Base-by-base conservation (phyloP, 805 yeast species). In the Peterozyma toletana region DNA sequence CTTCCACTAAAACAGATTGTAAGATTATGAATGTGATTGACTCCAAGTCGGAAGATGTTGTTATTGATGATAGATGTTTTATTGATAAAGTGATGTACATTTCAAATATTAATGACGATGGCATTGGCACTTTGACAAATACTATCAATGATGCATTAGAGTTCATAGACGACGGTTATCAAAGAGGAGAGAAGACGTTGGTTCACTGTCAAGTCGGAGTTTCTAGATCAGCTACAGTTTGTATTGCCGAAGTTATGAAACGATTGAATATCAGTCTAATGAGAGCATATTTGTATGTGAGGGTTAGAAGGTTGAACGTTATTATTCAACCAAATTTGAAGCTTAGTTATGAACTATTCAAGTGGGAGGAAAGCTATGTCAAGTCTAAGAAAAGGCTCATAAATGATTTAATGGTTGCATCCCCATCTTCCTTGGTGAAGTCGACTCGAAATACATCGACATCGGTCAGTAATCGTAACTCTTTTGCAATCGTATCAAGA, bases 191-290 rank as follows among this genome's bases (percentile, higher is more conserved):
- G 17, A 75, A 74, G 38, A 78, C 82, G 2, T 67, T 91, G 48
- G 90, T 91, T 10, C 98, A 91, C 60, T 91, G 98, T 55, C 85
- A 95, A 56, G 97, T 88, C 39, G 98, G 98, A 0, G 98, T 91
- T 3, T 86, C 96, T 0, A 68, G 98, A 44, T 86, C 96, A 2
- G 98, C 97, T 0, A 87, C 97, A 0, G 95, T 91, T 10, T 91
- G 95, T 53, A 91, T 91, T 51, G 96, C 96, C 1, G 97, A 89
- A 57, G 91, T 87, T 34, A 90, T 91, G 96, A 76, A 78, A 51
- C 64, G 96, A 35, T 63, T 85, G 42, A 64, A 75, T 13, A 66
- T 87, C 43, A 76, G 78, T 37, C 64, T 91, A 29, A 80, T 93
- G 2, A 68, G 81, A 30, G 96, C 98, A 0, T 91, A 90, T 55